Conservation (phyloP, 176 grass and related monocot genomes). For the Sorghum bicolor region Sorghum_bicolor_NCBIv3 NC_012877.2:47560501-47561000, state of each 20-base stretch:
- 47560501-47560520: background rate
- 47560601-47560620: constrained; percentile 39
- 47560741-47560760: constrained; percentile 23
- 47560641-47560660: background rate
- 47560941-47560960: too few species aligned
- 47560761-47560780: constrained; percentile 23
- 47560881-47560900: background rate
- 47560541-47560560: constrained; percentile 7
- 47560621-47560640: background rate
- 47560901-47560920: too few species aligned
- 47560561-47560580: background rate
- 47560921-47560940: too few species aligned
- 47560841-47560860: background rate
- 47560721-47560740: background rate
- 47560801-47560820: constrained; percentile 35
- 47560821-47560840: background rate
- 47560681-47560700: constrained; percentile 26
- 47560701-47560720: constrained; percentile 1
- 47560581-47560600: constrained; percentile 29
- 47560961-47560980: too few species aligned
- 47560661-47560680: constrained; percentile 24
- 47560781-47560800: constrained; percentile 10
- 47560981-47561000: too few species aligned
- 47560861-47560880: background rate
- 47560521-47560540: background rate